Base-by-base conservation (phyloP, 495 filamentous ascomycete species). In the Haplographium delicatum region DNA sequence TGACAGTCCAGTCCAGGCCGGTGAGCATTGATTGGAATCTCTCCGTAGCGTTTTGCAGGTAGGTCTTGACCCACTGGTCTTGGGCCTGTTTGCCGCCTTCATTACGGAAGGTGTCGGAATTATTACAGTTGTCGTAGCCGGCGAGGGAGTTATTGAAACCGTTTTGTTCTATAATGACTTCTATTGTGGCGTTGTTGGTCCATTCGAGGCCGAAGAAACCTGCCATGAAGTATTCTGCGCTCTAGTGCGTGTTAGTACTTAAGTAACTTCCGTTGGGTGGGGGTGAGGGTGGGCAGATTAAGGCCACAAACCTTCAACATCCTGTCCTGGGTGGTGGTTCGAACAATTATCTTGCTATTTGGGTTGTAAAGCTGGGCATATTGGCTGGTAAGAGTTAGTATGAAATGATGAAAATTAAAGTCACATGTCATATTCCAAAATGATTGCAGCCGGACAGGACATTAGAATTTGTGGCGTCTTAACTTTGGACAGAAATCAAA, bases 31-130 rank as follows among this genome's bases (percentile, higher is more conserved):
- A 40, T n/a, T 70, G 59, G 40, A 84, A 66, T 4, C 75, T 62
- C 2, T 58, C 50, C 4, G 77, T 76, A 11, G 76, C 75, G 19
- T 75, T 63, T 34, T 63, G 55, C 2, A 82, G 35, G 72, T 70
- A 23, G 67, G 69, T 5, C 51, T 47, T 28, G 6, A 50, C 24
- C 43, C 53, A 80, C 16, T 59, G 24, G 6, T 43, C 47, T 8
- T 90, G 73, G 9, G 85, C 86, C 55, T 91, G 91, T 62, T 89
- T 91, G 25, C 70, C 72, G 4, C 72, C 76, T 2, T 64, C 51
- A 2, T 65, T 71, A 57, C 89, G 85, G n/a, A 75, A 72, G 44
- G 89, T 83, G 31, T 82, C 58, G 11, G 90, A 61, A 53, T 78
- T 62, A 6, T 72, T 71, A 60, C 72, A 68, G 10, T 61, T 47